A percentile compares a stretch with the other conserved stretches of the same genome.
Evolutionary conservation across 306 rosid species (phyloP).

Genomic region (Malus orientalis): DNA sequence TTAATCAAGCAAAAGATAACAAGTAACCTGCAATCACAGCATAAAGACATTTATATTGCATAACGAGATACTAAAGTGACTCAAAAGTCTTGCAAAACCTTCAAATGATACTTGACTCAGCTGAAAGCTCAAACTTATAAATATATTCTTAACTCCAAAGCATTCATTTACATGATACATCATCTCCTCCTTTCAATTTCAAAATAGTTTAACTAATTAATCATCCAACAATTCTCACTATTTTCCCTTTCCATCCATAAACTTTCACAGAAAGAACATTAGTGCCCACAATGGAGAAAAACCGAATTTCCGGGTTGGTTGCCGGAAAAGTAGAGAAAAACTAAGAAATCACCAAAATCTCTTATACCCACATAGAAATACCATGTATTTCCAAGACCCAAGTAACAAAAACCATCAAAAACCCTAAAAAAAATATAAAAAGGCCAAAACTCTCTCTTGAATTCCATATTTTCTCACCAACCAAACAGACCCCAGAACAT

Average conservation of each 20-base stretch:
- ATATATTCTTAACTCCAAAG: background rate
- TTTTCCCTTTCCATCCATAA: background rate
- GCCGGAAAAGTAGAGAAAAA: too few species aligned
- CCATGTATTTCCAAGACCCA: background rate
- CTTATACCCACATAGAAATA: background rate
- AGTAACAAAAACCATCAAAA: background rate
- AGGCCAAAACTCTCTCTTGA: background rate
- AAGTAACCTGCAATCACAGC: slow-evolving; percentile 53
- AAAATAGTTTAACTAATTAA: background rate
- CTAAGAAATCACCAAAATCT: background rate
- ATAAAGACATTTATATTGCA: background rate
- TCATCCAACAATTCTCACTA: background rate
- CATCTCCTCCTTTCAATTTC: background rate
- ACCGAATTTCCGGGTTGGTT: background rate
- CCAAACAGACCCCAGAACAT: slow-evolving; percentile 12
- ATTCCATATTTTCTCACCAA: background rate
- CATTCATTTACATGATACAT: background rate
- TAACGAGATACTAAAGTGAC: background rate
- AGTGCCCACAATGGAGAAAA: background rate
- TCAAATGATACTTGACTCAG: background rate
- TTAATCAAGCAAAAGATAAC: slow-evolving; percentile 62
- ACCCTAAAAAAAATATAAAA: background rate
- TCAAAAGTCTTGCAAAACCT: background rate
- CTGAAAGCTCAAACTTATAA: background rate
- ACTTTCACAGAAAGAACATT: background rate